These are phyloP conservation scores for Ramaria sp. DNA, from an alignment of 768 basidiomycete species.

Conservation along the genomic window DNA sequence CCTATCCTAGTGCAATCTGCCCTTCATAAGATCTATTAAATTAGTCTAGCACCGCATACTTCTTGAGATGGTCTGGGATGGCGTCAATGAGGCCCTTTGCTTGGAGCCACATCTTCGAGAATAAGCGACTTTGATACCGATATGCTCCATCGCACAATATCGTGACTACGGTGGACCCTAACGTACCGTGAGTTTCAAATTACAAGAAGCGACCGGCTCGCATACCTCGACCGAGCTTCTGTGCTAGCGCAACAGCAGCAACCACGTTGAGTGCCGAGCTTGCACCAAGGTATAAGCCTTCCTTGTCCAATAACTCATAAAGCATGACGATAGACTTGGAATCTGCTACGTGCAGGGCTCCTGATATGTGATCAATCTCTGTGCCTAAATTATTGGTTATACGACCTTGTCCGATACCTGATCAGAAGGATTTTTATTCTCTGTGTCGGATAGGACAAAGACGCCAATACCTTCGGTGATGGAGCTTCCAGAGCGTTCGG, in stretches of 20 bases:
- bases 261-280: constrained; percentile 92
- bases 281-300: constrained; percentile 91
- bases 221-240: constrained; percentile 72
- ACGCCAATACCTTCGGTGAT: constrained; percentile 70
- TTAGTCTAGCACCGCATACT: constrained; percentile 81
- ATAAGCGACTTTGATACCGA: constrained; percentile 91
- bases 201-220: neutral
- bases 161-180: constrained; percentile 79
- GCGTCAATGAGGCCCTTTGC: constrained; percentile 65
- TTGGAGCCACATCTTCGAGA: constrained; percentile 87
- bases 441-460: neutral
- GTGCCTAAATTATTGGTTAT: constrained; percentile 85
- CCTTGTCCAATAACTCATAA: constrained; percentile 82
- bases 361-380: constrained; percentile 66
- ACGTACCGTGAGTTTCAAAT: neutral
- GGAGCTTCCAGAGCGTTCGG: constrained; percentile 72
- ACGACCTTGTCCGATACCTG: constrained; percentile 95
- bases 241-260: constrained; percentile 81
- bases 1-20: too few relatives aligned
- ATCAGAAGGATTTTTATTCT: neutral
- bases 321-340: constrained; percentile 87
- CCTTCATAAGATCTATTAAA: too few relatives aligned
- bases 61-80: constrained; percentile 76
- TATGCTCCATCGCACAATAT: constrained; percentile 94
- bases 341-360: constrained; percentile 81